Evolutionary conservation across 768 basidiomycete genomes (phyloP).

Genomic region (Naematelia encephala): DNA sequence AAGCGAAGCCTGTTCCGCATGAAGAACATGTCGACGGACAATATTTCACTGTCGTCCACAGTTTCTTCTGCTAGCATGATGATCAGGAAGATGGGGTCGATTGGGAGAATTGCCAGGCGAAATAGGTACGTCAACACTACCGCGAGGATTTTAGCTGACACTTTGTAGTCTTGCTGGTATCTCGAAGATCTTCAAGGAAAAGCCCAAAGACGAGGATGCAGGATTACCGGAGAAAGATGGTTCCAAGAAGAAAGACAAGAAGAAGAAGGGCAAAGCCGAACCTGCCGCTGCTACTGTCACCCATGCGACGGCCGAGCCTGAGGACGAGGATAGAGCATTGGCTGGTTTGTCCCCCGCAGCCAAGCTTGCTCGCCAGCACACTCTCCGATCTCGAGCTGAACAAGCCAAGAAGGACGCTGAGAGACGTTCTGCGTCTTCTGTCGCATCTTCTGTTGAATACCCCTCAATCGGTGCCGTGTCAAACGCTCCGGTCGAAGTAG

Average conservation of each 20-base stretch:
- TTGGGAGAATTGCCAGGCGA: constrained; percentile 81
- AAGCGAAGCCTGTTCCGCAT: constrained; percentile 74
- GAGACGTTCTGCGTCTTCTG: constrained; percentile 27
- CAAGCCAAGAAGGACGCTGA: constrained; percentile 59
- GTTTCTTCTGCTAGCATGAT: constrained; percentile 93
- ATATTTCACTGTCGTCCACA: constrained; percentile 90
- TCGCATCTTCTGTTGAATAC: constrained; percentile 25
- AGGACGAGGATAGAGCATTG: constrained; percentile 56
- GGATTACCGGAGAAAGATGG: constrained; percentile 52
- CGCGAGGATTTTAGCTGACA: background rate
- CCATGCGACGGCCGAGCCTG: constrained; percentile 75
- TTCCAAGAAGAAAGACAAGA: constrained; percentile 55
- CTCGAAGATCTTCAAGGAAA: constrained; percentile 90
- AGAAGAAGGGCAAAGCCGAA: constrained; percentile 57
- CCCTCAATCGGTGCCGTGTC: constrained; percentile 78
- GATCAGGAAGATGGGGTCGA: constrained; percentile 86
- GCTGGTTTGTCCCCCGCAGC: constrained; percentile 85
- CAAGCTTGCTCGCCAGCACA: constrained; percentile 83
- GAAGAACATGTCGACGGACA: constrained; percentile 84
- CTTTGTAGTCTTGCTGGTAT: constrained; percentile 71
- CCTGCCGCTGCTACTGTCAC: constrained; percentile 70
- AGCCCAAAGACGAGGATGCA: constrained; percentile 59
- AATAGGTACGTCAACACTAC: constrained; percentile 54
- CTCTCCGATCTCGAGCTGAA: constrained; percentile 71
- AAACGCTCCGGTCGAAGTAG: constrained; percentile 29